Conservation (phyloP, 495 filamentous ascomycete species). For the Neurospora pannonica region DNA sequence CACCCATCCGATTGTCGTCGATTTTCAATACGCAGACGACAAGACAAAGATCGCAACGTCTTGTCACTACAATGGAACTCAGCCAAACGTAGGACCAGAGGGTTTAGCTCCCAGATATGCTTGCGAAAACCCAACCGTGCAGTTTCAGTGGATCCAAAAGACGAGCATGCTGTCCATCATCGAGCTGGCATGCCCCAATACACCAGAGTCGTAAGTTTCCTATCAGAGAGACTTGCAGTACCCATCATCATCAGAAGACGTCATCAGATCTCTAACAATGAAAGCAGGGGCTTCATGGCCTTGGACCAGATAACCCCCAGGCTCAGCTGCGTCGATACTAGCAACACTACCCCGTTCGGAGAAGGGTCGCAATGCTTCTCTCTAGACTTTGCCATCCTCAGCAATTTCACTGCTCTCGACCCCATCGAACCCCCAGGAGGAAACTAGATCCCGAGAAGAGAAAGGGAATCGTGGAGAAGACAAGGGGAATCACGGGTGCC, state of each 20-base stretch:
- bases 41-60: constrained; percentile 14
- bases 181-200: constrained; percentile 21
- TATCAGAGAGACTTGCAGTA: neutral
- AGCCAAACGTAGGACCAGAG: constrained; percentile 12
- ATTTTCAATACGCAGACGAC: constrained; percentile 17
- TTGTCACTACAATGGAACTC: constrained; percentile 22
- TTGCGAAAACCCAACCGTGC: constrained; percentile 26
- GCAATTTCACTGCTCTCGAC: constrained; percentile 15
- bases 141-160: constrained; percentile 42
- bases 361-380: constrained; percentile 9
- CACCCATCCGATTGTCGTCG: constrained; percentile 1
- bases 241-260: neutral
- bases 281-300: constrained; percentile 9
- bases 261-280: neutral
- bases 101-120: constrained; percentile 14
- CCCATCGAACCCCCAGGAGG: neutral
- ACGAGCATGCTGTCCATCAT: constrained; percentile 14
- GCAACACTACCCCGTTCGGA: constrained; percentile 3
- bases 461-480: neutral
- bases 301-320: constrained; percentile 7
- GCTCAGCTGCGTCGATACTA: constrained; percentile 9
- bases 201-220: constrained; percentile 6
- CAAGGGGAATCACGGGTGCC: neutral
- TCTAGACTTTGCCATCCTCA: neutral
- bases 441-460: neutral